Percentiles rank a stretch among this genome's conserved stretches.
phyloP scores from a whole-genome alignment of 2,329 filamentous ascomycete species.

The Arthrobotrys musiformis region DNA sequence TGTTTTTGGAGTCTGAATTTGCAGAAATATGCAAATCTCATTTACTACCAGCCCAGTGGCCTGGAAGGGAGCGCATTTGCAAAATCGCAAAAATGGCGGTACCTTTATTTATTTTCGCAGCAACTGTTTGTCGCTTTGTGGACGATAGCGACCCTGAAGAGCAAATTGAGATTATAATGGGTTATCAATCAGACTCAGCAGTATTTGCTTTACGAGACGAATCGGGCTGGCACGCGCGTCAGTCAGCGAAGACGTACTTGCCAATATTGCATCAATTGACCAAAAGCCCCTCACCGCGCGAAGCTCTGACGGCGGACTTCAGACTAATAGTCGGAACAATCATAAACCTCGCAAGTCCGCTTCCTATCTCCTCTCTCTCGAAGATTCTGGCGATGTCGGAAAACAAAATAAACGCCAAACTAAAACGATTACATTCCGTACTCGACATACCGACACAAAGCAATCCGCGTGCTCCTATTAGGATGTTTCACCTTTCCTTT shows the following conservation, averaged over 20 bases:
- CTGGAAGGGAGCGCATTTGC: slow-evolving; percentile 48
- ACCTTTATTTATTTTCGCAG: slow-evolving; percentile 60
- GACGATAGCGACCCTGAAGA: neutral
- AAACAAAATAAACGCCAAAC: neutral
- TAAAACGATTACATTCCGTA: slow-evolving; percentile 14
- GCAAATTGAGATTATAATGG: neutral
- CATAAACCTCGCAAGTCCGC: neutral
- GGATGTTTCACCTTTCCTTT: slow-evolving; percentile 42
- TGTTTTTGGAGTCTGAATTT: slow-evolving; percentile 57
- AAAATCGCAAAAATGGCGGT: slow-evolving; percentile 55
- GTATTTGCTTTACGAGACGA: neutral
- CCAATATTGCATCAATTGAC: slow-evolving; percentile 5
- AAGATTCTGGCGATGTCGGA: neutral
- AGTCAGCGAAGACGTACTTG: slow-evolving; percentile 7
- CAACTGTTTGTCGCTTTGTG: slow-evolving; percentile 60
- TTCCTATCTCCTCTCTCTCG: neutral
- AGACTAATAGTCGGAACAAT: slow-evolving; percentile 16
- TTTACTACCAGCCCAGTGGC: slow-evolving; percentile 44
- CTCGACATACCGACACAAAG: neutral
- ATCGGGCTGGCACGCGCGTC: neutral
- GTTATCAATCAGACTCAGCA: slow-evolving; percentile 9
- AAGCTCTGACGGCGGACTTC: neutral
- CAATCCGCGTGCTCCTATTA: slow-evolving; percentile 1
- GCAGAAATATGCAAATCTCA: slow-evolving; percentile 35
- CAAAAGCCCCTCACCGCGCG: neutral